phyloP scores from a whole-genome alignment of 78 protist species.

The Protostelium mycophagum region DNA sequence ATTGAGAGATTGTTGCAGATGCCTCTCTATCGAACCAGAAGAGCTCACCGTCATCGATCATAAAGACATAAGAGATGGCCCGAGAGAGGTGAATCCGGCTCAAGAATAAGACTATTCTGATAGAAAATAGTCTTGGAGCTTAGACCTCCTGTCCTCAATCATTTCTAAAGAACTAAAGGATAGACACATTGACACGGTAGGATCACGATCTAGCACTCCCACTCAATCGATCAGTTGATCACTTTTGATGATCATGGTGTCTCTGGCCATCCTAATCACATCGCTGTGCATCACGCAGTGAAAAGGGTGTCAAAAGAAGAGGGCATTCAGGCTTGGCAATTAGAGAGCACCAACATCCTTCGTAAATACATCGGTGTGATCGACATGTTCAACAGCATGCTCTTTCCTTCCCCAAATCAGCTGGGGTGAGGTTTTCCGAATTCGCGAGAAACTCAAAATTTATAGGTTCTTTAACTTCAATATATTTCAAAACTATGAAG shows the following conservation, averaged over 20 bases:
- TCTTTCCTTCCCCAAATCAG: neutral
- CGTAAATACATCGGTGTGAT: conserved; percentile 65
- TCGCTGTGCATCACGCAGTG: conserved; percentile 13
- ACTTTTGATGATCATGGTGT: conserved; percentile 82
- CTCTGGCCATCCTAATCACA: conserved; percentile 80
- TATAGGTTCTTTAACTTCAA: conserved; percentile 2
- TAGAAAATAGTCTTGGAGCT: neutral
- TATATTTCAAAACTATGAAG: conserved; percentile 5
- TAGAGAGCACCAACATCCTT: conserved; percentile 38
- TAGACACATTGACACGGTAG: no score
- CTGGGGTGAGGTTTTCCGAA: neutral
- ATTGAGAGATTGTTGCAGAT: conserved; percentile 20
- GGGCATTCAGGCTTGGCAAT: neutral
- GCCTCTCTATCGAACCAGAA: neutral
- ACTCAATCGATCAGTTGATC: conserved; percentile 4
- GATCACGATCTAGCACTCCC: neutral
- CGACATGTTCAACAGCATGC: conserved; percentile 19
- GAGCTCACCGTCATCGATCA: conserved; percentile 35
- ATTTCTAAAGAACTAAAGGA: neutral
- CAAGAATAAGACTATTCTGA: neutral
- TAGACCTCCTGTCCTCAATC: conserved; percentile 1
- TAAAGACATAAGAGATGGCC: conserved; percentile 21
- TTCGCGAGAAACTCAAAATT: neutral
- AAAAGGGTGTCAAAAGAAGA: neutral
- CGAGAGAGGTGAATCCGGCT: neutral